These are phyloP conservation scores for Naganishia kalamii DNA, from an alignment of 768 basidiomycete species.

Conservation along the genomic window DNA sequence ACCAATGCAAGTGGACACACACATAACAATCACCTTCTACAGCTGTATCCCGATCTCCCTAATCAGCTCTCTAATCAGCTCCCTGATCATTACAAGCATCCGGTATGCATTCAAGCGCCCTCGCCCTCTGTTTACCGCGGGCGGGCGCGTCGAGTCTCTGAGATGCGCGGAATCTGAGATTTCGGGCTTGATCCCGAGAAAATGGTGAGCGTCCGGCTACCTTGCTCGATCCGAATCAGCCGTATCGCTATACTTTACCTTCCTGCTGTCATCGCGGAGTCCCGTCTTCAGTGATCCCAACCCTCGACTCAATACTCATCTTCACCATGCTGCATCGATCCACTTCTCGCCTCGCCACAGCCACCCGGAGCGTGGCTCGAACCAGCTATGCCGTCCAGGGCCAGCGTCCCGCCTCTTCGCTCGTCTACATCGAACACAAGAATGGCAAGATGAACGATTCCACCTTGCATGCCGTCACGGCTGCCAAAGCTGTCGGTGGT, in stretches of 20 bases:
- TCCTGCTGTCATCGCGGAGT: background rate
- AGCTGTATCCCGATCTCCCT: too few relatives aligned
- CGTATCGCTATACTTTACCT: background rate
- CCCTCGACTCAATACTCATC: background rate
- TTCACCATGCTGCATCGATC: background rate
- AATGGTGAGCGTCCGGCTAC: background rate
- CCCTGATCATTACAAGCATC: too few relatives aligned
- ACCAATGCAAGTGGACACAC: too few relatives aligned
- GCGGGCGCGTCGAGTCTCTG: too few relatives aligned
- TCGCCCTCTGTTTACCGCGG: too few relatives aligned
- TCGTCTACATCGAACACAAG: constrained; percentile 85
- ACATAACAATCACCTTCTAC: too few relatives aligned
- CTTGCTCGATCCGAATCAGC: background rate
- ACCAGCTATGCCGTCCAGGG: background rate
- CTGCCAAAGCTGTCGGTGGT: constrained; percentile 69
- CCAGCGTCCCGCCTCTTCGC: constrained; percentile 40
- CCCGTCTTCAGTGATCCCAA: background rate
- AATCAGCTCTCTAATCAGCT: too few relatives aligned
- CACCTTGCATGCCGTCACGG: constrained; percentile 83
- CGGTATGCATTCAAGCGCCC: too few relatives aligned
- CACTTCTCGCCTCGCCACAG: background rate
- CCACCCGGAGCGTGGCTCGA: background rate
- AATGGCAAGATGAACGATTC: constrained; percentile 73
- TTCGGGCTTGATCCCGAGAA: too few relatives aligned
- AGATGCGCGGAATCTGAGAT: too few relatives aligned